Percentiles rank a stretch among this genome's conserved stretches.
Evolutionary conservation across 192 early-diverging fungal species (phyloP).

Genomic region (Rhizophagus sp.): DNA sequence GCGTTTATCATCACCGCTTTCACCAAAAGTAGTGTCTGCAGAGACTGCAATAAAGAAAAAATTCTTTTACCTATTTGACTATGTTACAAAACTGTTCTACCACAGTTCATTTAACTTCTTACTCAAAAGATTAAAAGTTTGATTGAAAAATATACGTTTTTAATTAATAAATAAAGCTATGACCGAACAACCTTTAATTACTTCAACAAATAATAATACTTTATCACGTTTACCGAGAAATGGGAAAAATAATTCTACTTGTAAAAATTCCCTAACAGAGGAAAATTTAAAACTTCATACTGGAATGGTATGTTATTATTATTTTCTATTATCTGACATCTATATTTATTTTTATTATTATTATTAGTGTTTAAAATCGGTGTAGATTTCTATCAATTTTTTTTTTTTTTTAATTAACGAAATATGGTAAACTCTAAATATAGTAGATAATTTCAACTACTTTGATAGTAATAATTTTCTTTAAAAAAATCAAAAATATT

Average conservation of each 20-base stretch:
- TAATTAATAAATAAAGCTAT: background rate
- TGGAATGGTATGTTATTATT: conserved; percentile 2
- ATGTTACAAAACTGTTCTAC: too few relatives aligned
- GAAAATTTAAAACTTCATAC: conserved; percentile 23
- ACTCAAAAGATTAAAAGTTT: too few relatives aligned
- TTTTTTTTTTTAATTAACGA: too few relatives aligned
- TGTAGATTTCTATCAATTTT: background rate
- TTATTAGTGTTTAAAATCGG: background rate
- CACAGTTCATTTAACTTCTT: too few relatives aligned
- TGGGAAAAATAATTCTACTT: conserved; percentile 2
- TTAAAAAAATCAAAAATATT: too few relatives aligned
- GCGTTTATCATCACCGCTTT: background rate
- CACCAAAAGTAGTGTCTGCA: too few relatives aligned
- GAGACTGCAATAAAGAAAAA: too few relatives aligned
- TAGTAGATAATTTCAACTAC: too few relatives aligned
- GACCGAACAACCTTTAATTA: background rate
- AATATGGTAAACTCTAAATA: too few relatives aligned
- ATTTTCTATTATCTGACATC: background rate
- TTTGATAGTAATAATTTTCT: too few relatives aligned
- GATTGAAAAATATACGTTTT: too few relatives aligned
- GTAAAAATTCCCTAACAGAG: background rate
- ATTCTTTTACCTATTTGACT: too few relatives aligned
- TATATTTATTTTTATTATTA: background rate
- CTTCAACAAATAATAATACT: background rate
- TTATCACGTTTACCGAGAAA: conserved; percentile 10